These are phyloP conservation scores for Grosmannia serpens DNA, from an alignment of 2,329 filamentous ascomycete species.

Conservation along the genomic window DNA sequence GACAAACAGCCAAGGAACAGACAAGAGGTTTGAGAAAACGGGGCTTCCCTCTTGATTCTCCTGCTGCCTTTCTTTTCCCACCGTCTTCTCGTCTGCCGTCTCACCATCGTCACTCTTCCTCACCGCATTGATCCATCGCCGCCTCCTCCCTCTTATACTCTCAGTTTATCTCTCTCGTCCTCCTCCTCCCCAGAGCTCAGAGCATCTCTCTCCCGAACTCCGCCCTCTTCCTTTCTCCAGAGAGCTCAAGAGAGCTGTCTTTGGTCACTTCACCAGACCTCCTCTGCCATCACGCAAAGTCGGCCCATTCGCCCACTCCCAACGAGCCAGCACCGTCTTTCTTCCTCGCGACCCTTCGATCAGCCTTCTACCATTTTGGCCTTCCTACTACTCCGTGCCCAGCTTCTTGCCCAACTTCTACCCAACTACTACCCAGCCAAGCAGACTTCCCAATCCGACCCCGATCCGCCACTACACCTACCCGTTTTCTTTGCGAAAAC, in stretches of 20 bases:
- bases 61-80: neutral
- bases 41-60: neutral
- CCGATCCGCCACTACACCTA: conserved; percentile 59
- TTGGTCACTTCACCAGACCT: conserved; percentile 7
- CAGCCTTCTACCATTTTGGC: conserved; percentile 7
- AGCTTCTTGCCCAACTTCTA: conserved; percentile 9
- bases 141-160: neutral
- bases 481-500: conserved; percentile 86
- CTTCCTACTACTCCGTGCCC: conserved; percentile 8
- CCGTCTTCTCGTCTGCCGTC: neutral
- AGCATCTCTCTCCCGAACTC: neutral
- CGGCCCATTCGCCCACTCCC: neutral
- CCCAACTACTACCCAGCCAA: conserved; percentile 13
- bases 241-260: conserved; percentile 5
- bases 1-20: neutral
- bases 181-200: neutral
- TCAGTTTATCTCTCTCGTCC: conserved; percentile 1
- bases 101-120: neutral
- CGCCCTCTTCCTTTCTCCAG: neutral
- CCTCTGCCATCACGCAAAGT: neutral
- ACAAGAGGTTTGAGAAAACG: conserved; percentile 7
- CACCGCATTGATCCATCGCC: neutral
- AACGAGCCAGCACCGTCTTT: neutral
- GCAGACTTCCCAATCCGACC: conserved; percentile 6
- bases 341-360: neutral